Evolutionary conservation across 1,284 basidiomycete genomes (phyloP).

Genomic region (Apiotrichum gracile): DNA sequence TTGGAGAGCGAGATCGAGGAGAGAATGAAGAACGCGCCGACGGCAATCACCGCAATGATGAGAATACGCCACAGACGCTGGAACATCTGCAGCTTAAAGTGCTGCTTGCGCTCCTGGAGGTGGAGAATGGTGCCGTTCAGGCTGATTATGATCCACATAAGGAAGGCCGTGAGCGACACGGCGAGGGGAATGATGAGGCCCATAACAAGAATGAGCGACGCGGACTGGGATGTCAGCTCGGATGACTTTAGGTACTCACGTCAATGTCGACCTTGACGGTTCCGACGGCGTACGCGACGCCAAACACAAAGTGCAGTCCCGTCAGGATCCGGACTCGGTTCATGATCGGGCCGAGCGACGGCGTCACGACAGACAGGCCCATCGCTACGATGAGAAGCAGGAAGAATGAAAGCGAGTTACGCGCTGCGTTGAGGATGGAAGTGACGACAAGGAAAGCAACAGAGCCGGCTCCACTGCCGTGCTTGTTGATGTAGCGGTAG

Average conservation of each 20-base stretch:
- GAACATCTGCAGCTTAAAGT: slow-evolving; percentile 81
- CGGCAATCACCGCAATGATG: slow-evolving; percentile 73
- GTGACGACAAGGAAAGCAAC: slow-evolving; percentile 81
- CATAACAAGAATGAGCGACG: slow-evolving; percentile 69
- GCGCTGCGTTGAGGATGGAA: slow-evolving; percentile 78
- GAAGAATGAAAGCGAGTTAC: slow-evolving; percentile 90
- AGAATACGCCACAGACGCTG: slow-evolving; percentile 79
- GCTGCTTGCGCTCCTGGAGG: slow-evolving; percentile 74
- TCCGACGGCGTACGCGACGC: slow-evolving; percentile 84
- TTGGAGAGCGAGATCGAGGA: slow-evolving; percentile 88
- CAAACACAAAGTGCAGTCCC: slow-evolving; percentile 77
- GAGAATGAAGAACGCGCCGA: slow-evolving; percentile 84
- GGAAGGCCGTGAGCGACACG: slow-evolving; percentile 86
- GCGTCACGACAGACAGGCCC: slow-evolving; percentile 67
- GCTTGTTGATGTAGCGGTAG: slow-evolving; percentile 72
- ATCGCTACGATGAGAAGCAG: slow-evolving; percentile 85
- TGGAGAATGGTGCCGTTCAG: slow-evolving; percentile 80
- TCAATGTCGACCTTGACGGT: slow-evolving; percentile 88
- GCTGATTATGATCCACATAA: slow-evolving; percentile 92
- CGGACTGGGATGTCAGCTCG: slow-evolving; percentile 50
- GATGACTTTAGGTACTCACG: slow-evolving; percentile 24
- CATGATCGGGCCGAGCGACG: slow-evolving; percentile 45
- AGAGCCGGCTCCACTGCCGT: slow-evolving; percentile 66
- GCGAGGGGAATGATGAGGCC: slow-evolving; percentile 88
- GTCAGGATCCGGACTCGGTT: slow-evolving; percentile 43